These are phyloP conservation scores for Neoboletus brunneissimus DNA, from an alignment of 768 basidiomycete genomes.

Conservation along the genomic window DNA sequence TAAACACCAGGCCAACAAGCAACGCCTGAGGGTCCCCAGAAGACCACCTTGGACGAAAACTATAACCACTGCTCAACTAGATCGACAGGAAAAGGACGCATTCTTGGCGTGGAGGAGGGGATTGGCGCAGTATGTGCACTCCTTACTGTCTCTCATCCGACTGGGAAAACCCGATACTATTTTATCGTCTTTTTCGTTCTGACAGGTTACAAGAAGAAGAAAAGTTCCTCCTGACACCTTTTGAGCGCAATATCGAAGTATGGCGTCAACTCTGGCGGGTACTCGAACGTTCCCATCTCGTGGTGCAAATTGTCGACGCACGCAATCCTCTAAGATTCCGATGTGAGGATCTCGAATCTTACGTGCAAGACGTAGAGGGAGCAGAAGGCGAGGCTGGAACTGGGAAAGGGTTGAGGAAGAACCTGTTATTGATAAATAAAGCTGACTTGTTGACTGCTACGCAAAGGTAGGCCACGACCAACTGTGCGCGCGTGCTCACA, in stretches of 20 bases:
- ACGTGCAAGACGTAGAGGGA: slow-evolving; percentile 82
- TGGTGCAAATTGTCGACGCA: slow-evolving; percentile 96
- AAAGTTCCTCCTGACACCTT: slow-evolving; percentile 87
- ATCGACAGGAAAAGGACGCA: slow-evolving; percentile 83
- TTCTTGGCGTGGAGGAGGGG: slow-evolving; percentile 94
- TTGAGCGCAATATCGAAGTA: slow-evolving; percentile 96
- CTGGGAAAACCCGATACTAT: not conserved
- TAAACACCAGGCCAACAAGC: slow-evolving; percentile 72
- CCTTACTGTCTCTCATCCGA: not conserved
- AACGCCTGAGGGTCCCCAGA: slow-evolving; percentile 80
- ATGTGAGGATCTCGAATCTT: slow-evolving; percentile 86
- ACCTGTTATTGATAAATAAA: slow-evolving; percentile 90
- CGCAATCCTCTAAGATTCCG: slow-evolving; percentile 91
- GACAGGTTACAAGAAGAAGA: slow-evolving; percentile 82
- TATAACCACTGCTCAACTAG: slow-evolving; percentile 76
- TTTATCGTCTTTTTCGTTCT: not conserved
- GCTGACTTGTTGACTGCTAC: slow-evolving; percentile 83
- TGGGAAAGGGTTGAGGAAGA: slow-evolving; percentile 68
- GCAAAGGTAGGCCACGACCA: slow-evolving; percentile 65
- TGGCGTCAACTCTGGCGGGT: slow-evolving; percentile 99
- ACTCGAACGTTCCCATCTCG: slow-evolving; percentile 87
- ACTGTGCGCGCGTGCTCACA: not conserved
- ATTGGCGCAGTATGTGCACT: slow-evolving; percentile 73
- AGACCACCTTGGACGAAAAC: slow-evolving; percentile 85
- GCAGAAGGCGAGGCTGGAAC: slow-evolving; percentile 78